Conservation (phyloP, 106 monocot species). For the Dendrobium huoshanense region DNA sequence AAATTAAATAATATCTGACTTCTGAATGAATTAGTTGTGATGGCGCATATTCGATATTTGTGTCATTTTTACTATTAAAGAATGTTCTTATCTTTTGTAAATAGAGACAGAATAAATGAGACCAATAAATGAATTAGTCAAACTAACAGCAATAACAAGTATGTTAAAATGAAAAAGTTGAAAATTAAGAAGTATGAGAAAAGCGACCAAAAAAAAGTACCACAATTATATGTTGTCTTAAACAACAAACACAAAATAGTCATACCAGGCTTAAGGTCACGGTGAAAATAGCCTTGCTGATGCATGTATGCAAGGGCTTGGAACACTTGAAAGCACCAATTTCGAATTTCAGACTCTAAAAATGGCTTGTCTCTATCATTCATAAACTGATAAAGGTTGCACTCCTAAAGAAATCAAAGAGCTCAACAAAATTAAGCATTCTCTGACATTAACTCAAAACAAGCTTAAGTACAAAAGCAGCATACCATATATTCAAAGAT, state of each 20-base stretch:
- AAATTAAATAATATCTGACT: not conserved
- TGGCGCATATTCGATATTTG: not conserved
- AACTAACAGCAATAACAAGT: not conserved
- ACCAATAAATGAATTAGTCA: not conserved
- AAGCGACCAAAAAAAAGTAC: not conserved
- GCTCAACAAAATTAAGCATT: not conserved
- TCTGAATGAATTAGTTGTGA: not conserved
- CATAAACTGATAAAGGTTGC: constrained; percentile 84
- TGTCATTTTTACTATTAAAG: not conserved
- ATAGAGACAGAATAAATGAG: not conserved
- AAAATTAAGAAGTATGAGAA: not conserved
- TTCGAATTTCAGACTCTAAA: constrained; percentile 64
- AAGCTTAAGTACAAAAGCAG: constrained; percentile 2
- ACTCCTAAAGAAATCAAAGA: constrained; percentile 46
- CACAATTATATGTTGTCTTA: not conserved
- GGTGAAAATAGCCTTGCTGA: constrained; percentile 82
- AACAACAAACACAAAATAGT: not conserved
- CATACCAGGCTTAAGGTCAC: constrained; percentile 93
- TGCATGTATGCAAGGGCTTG: constrained; percentile 87
- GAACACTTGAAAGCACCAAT: constrained; percentile 89
- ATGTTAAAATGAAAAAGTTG: not conserved
- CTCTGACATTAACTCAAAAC: not conserved
- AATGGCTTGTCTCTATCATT: constrained; percentile 60
- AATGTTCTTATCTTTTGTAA: not conserved
- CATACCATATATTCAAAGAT: constrained; percentile 97